Base-by-base conservation (phyloP, 169 alveolate genomes). In the Eimeria zaria region DNA sequence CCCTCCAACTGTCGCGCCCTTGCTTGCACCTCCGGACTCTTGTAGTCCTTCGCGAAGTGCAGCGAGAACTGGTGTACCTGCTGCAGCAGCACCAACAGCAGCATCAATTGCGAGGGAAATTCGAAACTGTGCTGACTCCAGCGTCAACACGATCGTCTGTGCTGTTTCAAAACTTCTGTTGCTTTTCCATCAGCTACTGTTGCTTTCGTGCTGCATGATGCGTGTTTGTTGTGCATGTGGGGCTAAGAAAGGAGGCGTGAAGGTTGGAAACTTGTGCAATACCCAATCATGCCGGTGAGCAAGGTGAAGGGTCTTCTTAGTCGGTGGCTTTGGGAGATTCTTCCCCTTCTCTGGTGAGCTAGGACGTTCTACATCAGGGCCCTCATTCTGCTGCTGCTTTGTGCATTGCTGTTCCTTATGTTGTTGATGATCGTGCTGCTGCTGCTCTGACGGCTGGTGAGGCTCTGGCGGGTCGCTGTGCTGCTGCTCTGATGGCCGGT, bases 11-110 rank as follows among this genome's bases (percentile, higher is more conserved):
- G 76, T 22, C 51, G 41, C 6, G 96, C 92, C 87, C 44, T 60
- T 20, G 51, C n/a, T 67, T 58, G 84, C 76, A 92, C 96, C 67
- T 92, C 96, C 5, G 92, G 92, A 60, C 96, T 92, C 62, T 62
- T 76, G 53, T 85, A 73, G 60, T 92, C 85, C 55, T 78, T 85
- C 12, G 87, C 84, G 46, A 92, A 92, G 16, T 39, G 36, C 53
- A 44, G 84, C n/a, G 53, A 36, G 14, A 27, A 9, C 39, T 27
- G 41, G 27, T 33, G 41, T 0, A 41, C 33, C 83, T 87, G 80
- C 36, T 22, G 44, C 83, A 9, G 46, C 84, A 87, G 84, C 91
- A 51, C 39, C 80, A 46, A 27, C 8, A 64, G 14, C 74, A 62
- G 12, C 74, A 64, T 9, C 74, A 27, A 39, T 12, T 12, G 60